phyloP scores from a whole-genome alignment of 2,329 filamentous ascomycete species.

The Cucurbitaria berberidis region DNA sequence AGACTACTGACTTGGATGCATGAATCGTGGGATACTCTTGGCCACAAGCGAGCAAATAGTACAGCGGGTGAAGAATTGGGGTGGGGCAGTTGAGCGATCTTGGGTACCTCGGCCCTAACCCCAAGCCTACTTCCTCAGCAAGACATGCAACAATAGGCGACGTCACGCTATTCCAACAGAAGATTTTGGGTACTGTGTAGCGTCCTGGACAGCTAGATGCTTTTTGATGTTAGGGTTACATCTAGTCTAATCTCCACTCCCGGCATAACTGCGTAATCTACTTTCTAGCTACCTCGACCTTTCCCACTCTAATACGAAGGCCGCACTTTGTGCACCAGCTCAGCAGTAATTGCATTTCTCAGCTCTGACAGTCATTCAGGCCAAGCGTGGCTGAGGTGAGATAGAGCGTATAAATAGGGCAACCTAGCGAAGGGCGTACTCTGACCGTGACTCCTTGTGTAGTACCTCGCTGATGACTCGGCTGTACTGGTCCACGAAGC shows the following conservation, averaged over 20 bases:
- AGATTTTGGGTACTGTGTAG: too few relatives aligned
- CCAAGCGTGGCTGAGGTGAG: background rate
- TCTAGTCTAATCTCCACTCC: too few relatives aligned
- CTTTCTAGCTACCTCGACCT: too few relatives aligned
- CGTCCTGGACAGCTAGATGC: too few relatives aligned
- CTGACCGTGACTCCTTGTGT: too few relatives aligned
- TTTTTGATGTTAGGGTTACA: too few relatives aligned
- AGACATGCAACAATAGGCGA: too few relatives aligned
- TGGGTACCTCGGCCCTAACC: background rate
- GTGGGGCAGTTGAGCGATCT: background rate
- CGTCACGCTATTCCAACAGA: too few relatives aligned
- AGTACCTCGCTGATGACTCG: constrained; percentile 45
- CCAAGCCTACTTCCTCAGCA: too few relatives aligned
- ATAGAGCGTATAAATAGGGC: background rate
- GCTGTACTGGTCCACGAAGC: constrained; percentile 55
- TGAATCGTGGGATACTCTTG: background rate
- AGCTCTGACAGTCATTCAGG: background rate
- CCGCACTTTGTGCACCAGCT: background rate
- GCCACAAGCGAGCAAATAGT: background rate
- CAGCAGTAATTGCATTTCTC: background rate
- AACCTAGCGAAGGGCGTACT: too few relatives aligned
- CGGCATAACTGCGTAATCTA: too few relatives aligned
- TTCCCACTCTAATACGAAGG: too few relatives aligned
- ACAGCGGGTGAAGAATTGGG: background rate
- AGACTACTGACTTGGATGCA: background rate